Evolutionary conservation across 495 filamentous ascomycete species (phyloP), one percentile per base, ranked within the genome.

Genomic region (Neurospora africana): DNA sequence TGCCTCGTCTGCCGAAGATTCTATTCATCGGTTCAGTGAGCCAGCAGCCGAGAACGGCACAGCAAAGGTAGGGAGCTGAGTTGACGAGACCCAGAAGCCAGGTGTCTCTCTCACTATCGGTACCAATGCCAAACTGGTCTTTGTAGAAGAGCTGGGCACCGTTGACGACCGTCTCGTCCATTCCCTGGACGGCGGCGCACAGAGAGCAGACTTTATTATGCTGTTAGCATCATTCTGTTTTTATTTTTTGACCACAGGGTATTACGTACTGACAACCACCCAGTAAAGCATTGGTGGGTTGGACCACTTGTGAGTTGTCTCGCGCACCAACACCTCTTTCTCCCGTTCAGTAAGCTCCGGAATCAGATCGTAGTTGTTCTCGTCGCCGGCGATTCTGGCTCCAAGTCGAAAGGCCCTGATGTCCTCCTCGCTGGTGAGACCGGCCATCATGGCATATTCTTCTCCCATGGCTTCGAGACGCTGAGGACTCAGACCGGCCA

Each of bases 101-200:
- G 43, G 82, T 81, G 70, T 82, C 81, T 72, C 78, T 74, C 70
- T 77, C 72, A 36, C 76, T 79, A 2, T 79, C 73, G 13, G 79
- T 73, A n/a, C 84, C 85, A 69, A 93, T 92, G 33, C 91, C 90
- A 73, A 93, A 93, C 73, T 91, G 86, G 11, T 77, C 78, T 35
- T 85, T 81, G 75, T 91, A 93, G 75, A 91, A 90, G 3, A 88
- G 82, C 73, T 93, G 90, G 4, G 91, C 92, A 61, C 91, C 92
- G 73, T 93, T 94, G 75, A 92, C 90, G 72, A 92, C 91, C 0
- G 91, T 93, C 78, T 95, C 91, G 74, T 93, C 89, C 90, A 88
- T 88, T 7, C 87, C 87, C 76, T 91, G 88, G 5, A 87, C 85
- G 40, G 84, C 86, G 9, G 88, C 87, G 65, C 82, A 83, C 6